Evolutionary conservation across 2,329 filamentous ascomycete species (phyloP), one percentile per base, ranked within the genome.

Genomic region (Ceratocystis huliohia): DNA sequence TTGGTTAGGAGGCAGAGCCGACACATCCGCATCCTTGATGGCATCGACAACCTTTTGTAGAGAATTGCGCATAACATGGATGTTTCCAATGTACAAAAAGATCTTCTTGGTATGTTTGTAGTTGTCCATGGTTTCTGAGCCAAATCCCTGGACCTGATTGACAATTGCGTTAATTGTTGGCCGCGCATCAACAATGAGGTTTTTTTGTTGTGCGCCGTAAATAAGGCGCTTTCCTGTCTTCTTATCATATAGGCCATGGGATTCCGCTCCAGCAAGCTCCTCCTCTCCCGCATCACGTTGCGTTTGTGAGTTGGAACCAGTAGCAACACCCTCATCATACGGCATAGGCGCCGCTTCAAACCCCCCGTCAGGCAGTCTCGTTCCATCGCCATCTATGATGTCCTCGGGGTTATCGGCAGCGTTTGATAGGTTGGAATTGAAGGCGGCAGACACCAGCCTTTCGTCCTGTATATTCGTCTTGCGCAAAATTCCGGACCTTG

Each of bases 101-200:
- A 88, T 88, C 75, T 96, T 96, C 68, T 87, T 88, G 17, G 91
- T 91, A 72, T 92, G 93, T 69, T 88, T 90, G 78, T 99, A 99
- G 75, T 96, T 88, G 70, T 96, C 90, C 89, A 97, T 96, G 72
- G 96, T 96, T 76, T 99, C 94, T 0, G 93, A 96, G 1, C 94
- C 94, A 74, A 92, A 86, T 5, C 94, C 94, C 69, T 93, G 86
- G 3, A 92, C 89, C 74, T 96, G 92, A 83, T 96, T 97, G 5
- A 91, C 91, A 70, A 92, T 86, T 22, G 94, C 94, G 74, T 99
- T 99, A 71, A 99, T 87, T 2, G 88, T 94, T 17, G 94, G 94
- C 59, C 94, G 85, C 57, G 94, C 94, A 78, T 99, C 94, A 57
- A 99, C 91, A 70, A 99, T 99, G 68, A 97, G 78, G 73, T 97